Base-by-base conservation (phyloP, 2,329 filamentous ascomycete genomes). In the Camillea tinctor region DNA sequence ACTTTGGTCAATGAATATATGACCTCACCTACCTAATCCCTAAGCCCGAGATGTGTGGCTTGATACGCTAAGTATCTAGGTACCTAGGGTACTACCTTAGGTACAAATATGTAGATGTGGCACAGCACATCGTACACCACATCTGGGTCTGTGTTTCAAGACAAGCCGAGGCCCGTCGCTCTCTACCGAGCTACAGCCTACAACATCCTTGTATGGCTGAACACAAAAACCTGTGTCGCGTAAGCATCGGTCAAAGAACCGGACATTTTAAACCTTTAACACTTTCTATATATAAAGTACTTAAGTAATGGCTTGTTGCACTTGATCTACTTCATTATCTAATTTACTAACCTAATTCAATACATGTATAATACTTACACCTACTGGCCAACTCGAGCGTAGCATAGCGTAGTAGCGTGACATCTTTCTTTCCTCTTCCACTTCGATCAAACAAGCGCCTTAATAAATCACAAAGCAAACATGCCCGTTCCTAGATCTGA, bases 401-500 rank as follows among this genome's bases (percentile, higher is more conserved):
- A 44, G 36, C 36, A 15, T 44, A 6, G n/a, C 36, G n/a, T 2
- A 13, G 36, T 44, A 3, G 6, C 49, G 19, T 5, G n/a, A 49
- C 44, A 6, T n/a, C 44, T 49, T 49, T 9, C 13, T 30, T 11
- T 15, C 36, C 3, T 17, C 36, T 13, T 13, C 15, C 36, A 5
- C 36, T 40, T 40, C 36, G 9, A 48, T 40, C 54, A 56, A 49
- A 40, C 54, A 56, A 8, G 21, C 20, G 17, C 13, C n/a, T 17
- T 52, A 40, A 51, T 48, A 19, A 50, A 50, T 48, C 56, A 55
- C 40, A 22, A 26, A 44, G 55, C 48, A 61, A 80, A 63, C 51
- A 93, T 93, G 90, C 77, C 89, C 30, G 75, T 92, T 55, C 84
- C 89, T 7, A 88, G 87, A 68, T 88, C 87, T 56, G 83, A 91